Base-by-base conservation (phyloP, 1,284 basidiomycete species). In the Gymnopus androsaceus region DNA sequence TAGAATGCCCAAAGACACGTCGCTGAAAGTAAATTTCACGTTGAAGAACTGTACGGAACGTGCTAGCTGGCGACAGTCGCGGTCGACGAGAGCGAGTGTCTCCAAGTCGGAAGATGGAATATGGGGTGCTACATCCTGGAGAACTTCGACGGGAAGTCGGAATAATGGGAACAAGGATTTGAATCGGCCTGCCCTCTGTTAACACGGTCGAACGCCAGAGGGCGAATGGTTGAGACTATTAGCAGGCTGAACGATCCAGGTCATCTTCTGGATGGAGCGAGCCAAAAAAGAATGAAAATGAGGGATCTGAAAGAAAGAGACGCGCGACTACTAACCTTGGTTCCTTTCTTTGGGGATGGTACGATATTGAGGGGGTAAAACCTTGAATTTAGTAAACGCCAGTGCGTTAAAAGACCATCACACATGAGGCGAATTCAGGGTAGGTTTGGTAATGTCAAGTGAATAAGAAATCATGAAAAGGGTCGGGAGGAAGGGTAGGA, bases 71-170 rank as follows among this genome's bases (percentile, higher is more conserved):
- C 62, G 56, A 52, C 66, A 67, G 50, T 70, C 69, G 2, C 56
- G 45, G 44, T 72, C 70, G 8, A 73, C 68, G 17, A 67, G 54
- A 3, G 68, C 61, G 14, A 73, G 61, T 8, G 62, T 49, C 12
- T 58, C 55, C 25, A 72, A 59, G 56, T 72, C 71, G 8, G 48
- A 19, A 6, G 51, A 51, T 2, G 64, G 59, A 5, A 71, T 62
- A 50, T 68, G 63, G 6, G 60, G 59, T 8, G 64, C 59, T 40
- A 72, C 54, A 15, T 67, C 59, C 15, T 56, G 45, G 27, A 69
- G 60, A 15, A 72, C 57, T 50, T 72, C 71, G 15, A 69, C 47
- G 1, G 71, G 71, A n/a, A 72, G 61, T 36, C 54, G 63, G 55
- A 70, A 69, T 15, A 70, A 36, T 2, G 66, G 66, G 25, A 68